Conservation (phyloP, 108 stramenopile species). For the Cyclotella distinguenda region DNA sequence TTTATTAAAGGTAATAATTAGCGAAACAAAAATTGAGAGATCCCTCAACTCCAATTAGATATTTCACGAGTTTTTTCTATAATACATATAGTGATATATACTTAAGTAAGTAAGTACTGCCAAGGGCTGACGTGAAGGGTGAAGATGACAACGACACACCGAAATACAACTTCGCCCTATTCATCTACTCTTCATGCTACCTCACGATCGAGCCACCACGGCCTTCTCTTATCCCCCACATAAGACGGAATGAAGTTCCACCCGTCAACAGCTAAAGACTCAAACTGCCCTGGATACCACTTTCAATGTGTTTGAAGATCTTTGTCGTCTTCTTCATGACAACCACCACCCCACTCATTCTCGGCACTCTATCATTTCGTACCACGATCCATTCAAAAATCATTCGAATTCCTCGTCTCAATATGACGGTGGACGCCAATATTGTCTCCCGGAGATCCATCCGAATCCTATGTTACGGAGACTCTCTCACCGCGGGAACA, state of each 20-base stretch:
- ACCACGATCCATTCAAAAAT: neutral
- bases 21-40: too few species aligned
- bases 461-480: constrained; percentile 71
- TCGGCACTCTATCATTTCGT: constrained; percentile 1
- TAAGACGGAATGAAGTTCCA: neutral
- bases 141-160: too few species aligned
- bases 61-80: too few species aligned
- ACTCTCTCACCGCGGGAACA: constrained; percentile 77
- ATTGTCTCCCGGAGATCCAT: neutral
- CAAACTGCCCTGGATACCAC: neutral
- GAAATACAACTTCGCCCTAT: too few species aligned
- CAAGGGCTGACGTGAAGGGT: too few species aligned
- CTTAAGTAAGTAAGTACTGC: too few species aligned
- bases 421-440: neutral
- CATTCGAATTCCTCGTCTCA: constrained; percentile 4
- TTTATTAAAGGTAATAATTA: too few species aligned
- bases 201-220: too few species aligned
- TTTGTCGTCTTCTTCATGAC: neutral
- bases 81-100: too few species aligned
- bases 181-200: too few species aligned
- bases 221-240: neutral
- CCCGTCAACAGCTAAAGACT: neutral
- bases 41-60: too few species aligned
- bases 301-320: neutral
- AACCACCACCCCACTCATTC: neutral